Evolutionary conservation across 768 basidiomycete genomes (phyloP).

Genomic region (Lactifluus echinatus): DNA sequence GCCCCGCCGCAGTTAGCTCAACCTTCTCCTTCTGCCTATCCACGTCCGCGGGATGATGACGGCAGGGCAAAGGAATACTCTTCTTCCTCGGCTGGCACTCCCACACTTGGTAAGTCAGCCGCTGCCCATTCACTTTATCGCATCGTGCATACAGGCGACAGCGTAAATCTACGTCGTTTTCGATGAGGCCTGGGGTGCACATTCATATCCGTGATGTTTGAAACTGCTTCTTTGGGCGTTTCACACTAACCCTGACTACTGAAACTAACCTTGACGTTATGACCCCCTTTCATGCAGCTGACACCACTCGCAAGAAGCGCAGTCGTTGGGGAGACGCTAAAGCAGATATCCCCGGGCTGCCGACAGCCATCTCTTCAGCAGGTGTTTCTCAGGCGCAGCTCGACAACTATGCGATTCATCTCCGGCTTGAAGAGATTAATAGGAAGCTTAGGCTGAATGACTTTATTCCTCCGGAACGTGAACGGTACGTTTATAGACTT

Average conservation of each 20-base stretch:
- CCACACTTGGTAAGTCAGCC: conserved; percentile 61
- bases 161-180: conserved; percentile 7
- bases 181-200: conserved; percentile 1
- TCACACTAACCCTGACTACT: conserved; percentile 32
- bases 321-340: conserved; percentile 97
- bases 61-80: conserved; percentile 52
- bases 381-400: conserved; percentile 94
- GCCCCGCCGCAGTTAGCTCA: conserved; percentile 81
- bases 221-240: conserved; percentile 22
- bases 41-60: conserved; percentile 49
- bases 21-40: conserved; percentile 80
- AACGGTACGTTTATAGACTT: conserved; percentile 48
- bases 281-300: conserved; percentile 44
- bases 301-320: conserved; percentile 87
- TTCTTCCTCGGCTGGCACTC: conserved; percentile 42
- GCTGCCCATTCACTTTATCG: conserved; percentile 25
- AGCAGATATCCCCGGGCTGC: conserved; percentile 84
- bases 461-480: conserved; percentile 90
- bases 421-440: conserved; percentile 95
- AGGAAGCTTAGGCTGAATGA: conserved; percentile 90
- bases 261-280: conserved; percentile 53
- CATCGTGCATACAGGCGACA: conserved; percentile 19
- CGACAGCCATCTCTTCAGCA: conserved; percentile 86
- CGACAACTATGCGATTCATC: conserved; percentile 94
- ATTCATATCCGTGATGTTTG: conserved; percentile 12